A percentile compares a stretch with the other conserved stretches of the same genome.
Evolutionary conservation across 306 rosid species (phyloP).

Genomic region (Prunus dulcis): DNA sequence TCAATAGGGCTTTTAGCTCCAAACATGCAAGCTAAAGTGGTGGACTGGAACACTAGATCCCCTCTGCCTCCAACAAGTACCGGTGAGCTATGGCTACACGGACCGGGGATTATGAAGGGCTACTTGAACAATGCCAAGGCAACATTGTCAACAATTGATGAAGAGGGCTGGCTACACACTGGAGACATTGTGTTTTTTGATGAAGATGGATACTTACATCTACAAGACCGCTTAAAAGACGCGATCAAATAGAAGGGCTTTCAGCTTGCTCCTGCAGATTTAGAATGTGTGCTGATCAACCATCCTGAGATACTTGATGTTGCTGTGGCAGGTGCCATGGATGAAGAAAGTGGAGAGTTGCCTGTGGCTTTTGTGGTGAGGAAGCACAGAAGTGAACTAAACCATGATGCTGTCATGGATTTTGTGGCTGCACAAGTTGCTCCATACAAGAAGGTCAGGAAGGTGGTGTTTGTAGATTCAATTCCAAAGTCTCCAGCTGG

Average conservation of each 20-base stretch:
- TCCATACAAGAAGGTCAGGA: conserved; percentile 71
- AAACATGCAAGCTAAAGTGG: conserved; percentile 80
- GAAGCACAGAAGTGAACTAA: conserved; percentile 54
- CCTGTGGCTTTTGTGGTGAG: conserved; percentile 87
- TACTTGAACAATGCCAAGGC: conserved; percentile 71
- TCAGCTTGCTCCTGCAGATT: conserved; percentile 64
- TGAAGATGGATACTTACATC: conserved; percentile 57
- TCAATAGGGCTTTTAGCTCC: conserved; percentile 89
- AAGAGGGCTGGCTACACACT: not conserved
- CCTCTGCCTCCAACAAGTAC: conserved; percentile 63
- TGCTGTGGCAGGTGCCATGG: conserved; percentile 37
- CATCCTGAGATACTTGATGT: conserved; percentile 46
- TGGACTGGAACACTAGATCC: conserved; percentile 54
- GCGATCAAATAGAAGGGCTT: conserved; percentile 88
- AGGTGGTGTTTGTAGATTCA: conserved; percentile 58
- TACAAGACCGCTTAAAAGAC: conserved; percentile 78
- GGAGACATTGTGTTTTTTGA: conserved; percentile 48
- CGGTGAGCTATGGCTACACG: conserved; percentile 89
- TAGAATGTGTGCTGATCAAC: conserved; percentile 42
- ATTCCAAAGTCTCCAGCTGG: conserved; percentile 86
- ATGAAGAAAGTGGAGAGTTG: conserved; percentile 68
- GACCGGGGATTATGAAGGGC: conserved; percentile 76
- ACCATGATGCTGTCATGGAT: conserved; percentile 42
- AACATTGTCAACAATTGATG: conserved; percentile 58
- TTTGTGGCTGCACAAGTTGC: conserved; percentile 77